Evolutionary conservation across 129 eudicot species (phyloP).

Genomic region (Heracleum sosnowskyi): DNA sequence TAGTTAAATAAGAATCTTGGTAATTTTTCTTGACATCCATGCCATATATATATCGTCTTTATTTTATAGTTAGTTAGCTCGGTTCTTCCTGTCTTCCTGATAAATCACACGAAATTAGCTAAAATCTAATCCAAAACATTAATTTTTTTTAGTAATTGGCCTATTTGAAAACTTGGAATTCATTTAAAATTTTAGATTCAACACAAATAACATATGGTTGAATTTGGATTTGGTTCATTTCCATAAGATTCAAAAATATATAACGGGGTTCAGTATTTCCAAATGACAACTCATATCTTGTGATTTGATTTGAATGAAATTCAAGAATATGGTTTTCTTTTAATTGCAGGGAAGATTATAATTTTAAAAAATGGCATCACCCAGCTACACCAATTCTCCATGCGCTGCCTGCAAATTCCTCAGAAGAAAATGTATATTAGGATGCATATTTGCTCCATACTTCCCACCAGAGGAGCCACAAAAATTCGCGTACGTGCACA

Average conservation of each 20-base stretch:
- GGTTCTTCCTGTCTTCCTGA: background rate
- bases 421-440: slow-evolving; percentile 70
- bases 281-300: too few species aligned
- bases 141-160: too few species aligned
- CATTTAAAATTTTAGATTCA: too few species aligned
- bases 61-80: too few species aligned
- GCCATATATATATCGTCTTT: background rate
- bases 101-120: too few species aligned
- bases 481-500: slow-evolving; percentile 71
- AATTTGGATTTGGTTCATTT: too few species aligned
- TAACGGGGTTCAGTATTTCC: too few species aligned
- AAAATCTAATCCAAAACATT: background rate
- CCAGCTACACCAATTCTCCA: slow-evolving; percentile 60
- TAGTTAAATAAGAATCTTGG: too few species aligned
- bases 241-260: too few species aligned
- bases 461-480: slow-evolving; percentile 82
- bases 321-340: background rate
- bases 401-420: slow-evolving; percentile 97
- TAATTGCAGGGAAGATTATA: background rate
- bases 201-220: too few species aligned
- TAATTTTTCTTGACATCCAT: background rate
- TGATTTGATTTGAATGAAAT: too few species aligned
- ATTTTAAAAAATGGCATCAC: slow-evolving; percentile 58
- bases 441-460: slow-evolving; percentile 75
- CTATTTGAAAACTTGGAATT: too few species aligned